A percentile compares a stretch with the other conserved stretches of the same genome.
These are phyloP conservation scores for Cladosporium phlei DNA, from an alignment of 2,329 filamentous ascomycete species.

Conservation along the genomic window DNA sequence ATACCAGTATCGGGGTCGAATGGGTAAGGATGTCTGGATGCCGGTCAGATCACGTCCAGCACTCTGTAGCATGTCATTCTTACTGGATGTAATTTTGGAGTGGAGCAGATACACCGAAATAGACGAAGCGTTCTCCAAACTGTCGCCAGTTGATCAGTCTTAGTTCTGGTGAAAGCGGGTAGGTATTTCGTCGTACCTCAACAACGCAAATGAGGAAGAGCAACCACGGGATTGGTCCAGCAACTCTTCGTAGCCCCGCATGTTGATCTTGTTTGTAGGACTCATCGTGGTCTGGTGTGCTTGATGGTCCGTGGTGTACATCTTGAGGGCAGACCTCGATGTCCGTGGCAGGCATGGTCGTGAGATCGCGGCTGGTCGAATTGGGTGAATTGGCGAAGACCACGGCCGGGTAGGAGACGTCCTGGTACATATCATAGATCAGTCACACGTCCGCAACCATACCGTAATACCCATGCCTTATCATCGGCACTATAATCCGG, in stretches of 20 bases:
- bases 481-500: background rate
- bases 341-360: background rate
- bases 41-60: conserved; percentile 28
- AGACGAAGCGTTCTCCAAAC: conserved; percentile 23
- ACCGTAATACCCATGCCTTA: too few species aligned
- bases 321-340: background rate
- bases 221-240: background rate
- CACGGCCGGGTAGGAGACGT: too few species aligned
- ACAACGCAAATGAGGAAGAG: background rate
- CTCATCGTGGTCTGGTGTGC: too few species aligned
- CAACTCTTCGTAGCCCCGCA: background rate
- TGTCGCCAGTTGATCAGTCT: background rate
- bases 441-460: too few species aligned
- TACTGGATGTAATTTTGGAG: conserved; percentile 47
- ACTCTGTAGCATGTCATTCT: conserved; percentile 34
- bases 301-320: background rate
- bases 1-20: background rate
- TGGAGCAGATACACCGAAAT: conserved; percentile 27
- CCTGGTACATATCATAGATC: too few species aligned
- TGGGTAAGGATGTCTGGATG: background rate
- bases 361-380: too few species aligned
- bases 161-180: background rate
- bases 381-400: too few species aligned
- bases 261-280: background rate
- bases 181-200: background rate